A percentile compares a stretch with the other conserved stretches of the same genome.
Evolutionary conservation across 2,329 filamentous ascomycete genomes (phyloP).

Genomic region (Zasmidium citrigriseum): DNA sequence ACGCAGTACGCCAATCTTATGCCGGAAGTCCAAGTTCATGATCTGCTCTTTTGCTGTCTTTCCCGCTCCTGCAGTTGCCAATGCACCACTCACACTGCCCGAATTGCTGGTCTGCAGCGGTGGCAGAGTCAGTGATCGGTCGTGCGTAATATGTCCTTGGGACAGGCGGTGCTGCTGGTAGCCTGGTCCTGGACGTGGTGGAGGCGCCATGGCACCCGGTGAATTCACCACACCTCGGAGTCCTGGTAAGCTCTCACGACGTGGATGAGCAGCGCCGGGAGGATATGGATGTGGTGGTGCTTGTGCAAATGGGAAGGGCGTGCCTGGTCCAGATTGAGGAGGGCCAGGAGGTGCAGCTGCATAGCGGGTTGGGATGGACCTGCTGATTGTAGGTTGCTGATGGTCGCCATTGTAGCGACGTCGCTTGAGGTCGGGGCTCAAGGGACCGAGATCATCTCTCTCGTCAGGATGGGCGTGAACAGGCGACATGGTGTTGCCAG

Average conservation of each 20-base stretch:
- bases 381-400: conserved; percentile 42
- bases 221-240: conserved; percentile 32
- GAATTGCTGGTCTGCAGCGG: conserved; percentile 50
- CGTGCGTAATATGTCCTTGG: conserved; percentile 38
- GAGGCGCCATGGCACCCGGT: conserved; percentile 54
- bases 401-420: conserved; percentile 57
- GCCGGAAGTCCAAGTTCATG: conserved; percentile 71
- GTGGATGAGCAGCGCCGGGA: conserved; percentile 34
- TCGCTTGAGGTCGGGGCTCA: conserved; percentile 61
- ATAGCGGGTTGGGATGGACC: conserved; percentile 34
- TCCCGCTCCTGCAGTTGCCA: conserved; percentile 16
- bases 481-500: conserved; percentile 36
- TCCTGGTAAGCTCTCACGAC: conserved; percentile 46
- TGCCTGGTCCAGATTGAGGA: conserved; percentile 35
- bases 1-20: conserved; percentile 75
- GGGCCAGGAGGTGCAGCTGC: conserved; percentile 17
- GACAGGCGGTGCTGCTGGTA: conserved; percentile 37
- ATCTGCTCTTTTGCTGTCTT: conserved; percentile 58
- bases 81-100: conserved; percentile 19
- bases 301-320: conserved; percentile 40
- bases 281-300: conserved; percentile 44
- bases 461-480: conserved; percentile 28
- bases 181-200: conserved; percentile 49
- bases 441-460: conserved; percentile 46
- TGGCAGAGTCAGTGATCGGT: conserved; percentile 54